phyloP scores from a whole-genome alignment of 2,329 filamentous ascomycete species.

The Fusarium acutatum region DNA sequence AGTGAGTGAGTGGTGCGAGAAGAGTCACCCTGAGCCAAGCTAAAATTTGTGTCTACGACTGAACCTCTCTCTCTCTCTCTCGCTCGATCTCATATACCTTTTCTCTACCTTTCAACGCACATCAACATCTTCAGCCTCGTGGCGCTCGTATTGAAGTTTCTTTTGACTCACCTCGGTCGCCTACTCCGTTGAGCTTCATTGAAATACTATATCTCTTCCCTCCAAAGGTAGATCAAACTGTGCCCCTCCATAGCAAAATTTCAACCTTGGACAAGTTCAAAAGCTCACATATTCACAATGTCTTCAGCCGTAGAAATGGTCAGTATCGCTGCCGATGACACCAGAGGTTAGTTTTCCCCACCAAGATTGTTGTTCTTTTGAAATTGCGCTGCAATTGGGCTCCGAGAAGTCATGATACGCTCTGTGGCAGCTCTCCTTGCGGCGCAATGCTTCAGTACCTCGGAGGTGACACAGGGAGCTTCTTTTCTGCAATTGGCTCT shows the following conservation, averaged over 20 bases:
- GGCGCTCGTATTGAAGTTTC: conserved; percentile 25
- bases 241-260: conserved; percentile 30
- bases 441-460: neutral
- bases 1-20: conserved; percentile 3
- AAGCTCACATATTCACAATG: conserved; percentile 39
- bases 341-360: conserved; percentile 49
- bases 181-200: conserved; percentile 24
- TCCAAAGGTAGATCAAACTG: conserved; percentile 15
- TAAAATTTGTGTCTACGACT: conserved; percentile 23
- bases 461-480: neutral
- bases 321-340: conserved; percentile 56
- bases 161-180: conserved; percentile 17
- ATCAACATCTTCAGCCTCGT: conserved; percentile 20
- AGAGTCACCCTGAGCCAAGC: conserved; percentile 23
- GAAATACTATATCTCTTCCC: conserved; percentile 19
- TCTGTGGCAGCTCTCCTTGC: neutral
- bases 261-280: conserved; percentile 20
- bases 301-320: conserved; percentile 51
- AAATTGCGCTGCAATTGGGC: neutral
- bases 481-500: neutral
- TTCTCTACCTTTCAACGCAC: neutral
- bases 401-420: conserved; percentile 12
- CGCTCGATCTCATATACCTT: conserved; percentile 1
- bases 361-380: neutral
- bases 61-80: neutral